Base-by-base conservation (phyloP, 495 filamentous ascomycete species). In the Hypoxylon perforatum region DNA sequence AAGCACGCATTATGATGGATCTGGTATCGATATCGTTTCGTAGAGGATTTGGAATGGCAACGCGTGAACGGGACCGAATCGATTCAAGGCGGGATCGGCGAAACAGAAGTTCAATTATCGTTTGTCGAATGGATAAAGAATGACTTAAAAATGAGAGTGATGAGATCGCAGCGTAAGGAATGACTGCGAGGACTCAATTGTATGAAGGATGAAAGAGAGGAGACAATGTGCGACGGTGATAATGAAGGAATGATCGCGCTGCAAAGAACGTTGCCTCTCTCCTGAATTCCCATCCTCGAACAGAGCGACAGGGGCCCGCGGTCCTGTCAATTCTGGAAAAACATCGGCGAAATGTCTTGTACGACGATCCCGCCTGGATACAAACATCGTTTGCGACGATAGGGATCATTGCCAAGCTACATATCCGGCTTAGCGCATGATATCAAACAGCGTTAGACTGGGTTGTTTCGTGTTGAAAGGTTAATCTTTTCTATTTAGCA, bases 1-100 rank as follows among this genome's bases (percentile, higher is more conserved):
- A 59, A 52, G 69, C 38, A 71, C 71, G 73, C 75, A 77, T 77
- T 7, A 25, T 76, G 71, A 72, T 35, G 57, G 33, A 56, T 22
- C 19, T 57, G 46, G 59, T 63, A 53, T 69, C 12, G 52, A 56
- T 52, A 59, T 70, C 46, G 39, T 28, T 67, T 63, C 35, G 25
- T 28, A 7, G 39, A 38, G 56, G 46, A 53, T 63, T 50, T 1
- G 54, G 57, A 65, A 55, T 67, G 28, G 65, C 33, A 39, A 68
- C 65, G 65, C 65, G 65, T 38, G 21, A 57, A 38, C 33, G 38
- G 46, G 53, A 59, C 48, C 36, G 49, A 57, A 59, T 68, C 53
- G 59, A 68, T 63, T 57, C 7, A 7, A 7, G 25, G 44, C 35
- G 47, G 53, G 52, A 44, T 45, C 35, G 8, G 25, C 17, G 39